Percentiles rank a stretch among this genome's conserved stretches.
Conservation (phyloP, 192 early-diverging fungal genomes). For the Backusella mclennaniae region DNA sequence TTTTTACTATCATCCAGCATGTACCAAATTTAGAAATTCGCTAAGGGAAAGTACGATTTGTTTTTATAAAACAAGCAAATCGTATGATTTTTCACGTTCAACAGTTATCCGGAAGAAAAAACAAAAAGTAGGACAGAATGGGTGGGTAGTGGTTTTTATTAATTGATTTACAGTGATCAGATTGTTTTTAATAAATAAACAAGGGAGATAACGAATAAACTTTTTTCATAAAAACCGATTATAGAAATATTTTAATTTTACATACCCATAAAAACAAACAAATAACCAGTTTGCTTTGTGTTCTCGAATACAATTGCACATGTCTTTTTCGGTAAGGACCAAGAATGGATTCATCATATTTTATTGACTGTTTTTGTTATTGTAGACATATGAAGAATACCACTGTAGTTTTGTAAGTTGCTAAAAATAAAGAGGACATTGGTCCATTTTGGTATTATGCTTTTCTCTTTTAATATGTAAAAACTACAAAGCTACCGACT, state of each 20-base stretch:
- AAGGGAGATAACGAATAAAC: not conserved
- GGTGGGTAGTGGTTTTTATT: not conserved
- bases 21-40: not conserved
- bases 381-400: too few relatives aligned
- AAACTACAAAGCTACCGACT: too few relatives aligned
- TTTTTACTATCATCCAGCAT: not conserved
- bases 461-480: too few relatives aligned
- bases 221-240: not conserved
- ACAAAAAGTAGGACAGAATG: not conserved
- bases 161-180: not conserved
- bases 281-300: too few relatives aligned
- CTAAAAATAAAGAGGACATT: too few relatives aligned
- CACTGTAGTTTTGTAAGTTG: too few relatives aligned
- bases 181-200: not conserved
- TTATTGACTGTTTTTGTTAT: not conserved
- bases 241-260: not conserved
- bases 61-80: not conserved
- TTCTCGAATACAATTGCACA: too few relatives aligned
- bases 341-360: too few relatives aligned
- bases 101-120: not conserved
- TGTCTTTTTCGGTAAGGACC: too few relatives aligned
- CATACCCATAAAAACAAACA: not conserved
- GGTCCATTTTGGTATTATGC: too few relatives aligned
- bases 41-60: not conserved
- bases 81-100: constrained; percentile 5